These are phyloP conservation scores for Curvularia verruculosa DNA, from an alignment of 2,329 filamentous ascomycete genomes.

Conservation along the genomic window DNA sequence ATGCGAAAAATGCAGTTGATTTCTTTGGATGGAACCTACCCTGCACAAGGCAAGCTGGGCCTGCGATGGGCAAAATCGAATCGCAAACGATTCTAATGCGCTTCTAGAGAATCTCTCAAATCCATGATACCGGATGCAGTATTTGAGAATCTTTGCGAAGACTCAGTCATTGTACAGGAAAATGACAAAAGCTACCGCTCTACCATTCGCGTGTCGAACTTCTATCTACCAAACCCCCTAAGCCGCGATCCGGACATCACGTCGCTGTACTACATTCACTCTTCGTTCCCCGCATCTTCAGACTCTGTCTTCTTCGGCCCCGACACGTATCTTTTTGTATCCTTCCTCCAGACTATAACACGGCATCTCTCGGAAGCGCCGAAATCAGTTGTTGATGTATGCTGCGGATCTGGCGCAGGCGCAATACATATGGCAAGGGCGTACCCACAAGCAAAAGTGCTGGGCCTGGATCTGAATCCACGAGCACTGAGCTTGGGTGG, in stretches of 20 bases:
- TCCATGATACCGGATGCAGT: slow-evolving; percentile 24
- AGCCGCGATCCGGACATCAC: not conserved
- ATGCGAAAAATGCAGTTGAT: slow-evolving; percentile 25
- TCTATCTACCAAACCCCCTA: slow-evolving; percentile 23
- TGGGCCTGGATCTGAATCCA: slow-evolving; percentile 31
- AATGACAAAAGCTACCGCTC: slow-evolving; percentile 21
- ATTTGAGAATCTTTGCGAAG: slow-evolving; percentile 16
- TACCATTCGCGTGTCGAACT: slow-evolving; percentile 29
- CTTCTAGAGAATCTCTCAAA: slow-evolving; percentile 16
- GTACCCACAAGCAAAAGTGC: slow-evolving; percentile 23
- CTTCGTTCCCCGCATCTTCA: slow-evolving; percentile 28
- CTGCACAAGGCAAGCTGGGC: slow-evolving; percentile 21
- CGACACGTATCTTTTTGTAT: slow-evolving; percentile 32
- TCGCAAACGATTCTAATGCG: not conserved
- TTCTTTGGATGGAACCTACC: slow-evolving; percentile 34
- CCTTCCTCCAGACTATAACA: slow-evolving; percentile 21
- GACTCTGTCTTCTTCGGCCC: slow-evolving; percentile 34
- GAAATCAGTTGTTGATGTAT: slow-evolving; percentile 28
- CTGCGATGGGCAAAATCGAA: not conserved
- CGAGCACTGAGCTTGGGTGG: slow-evolving; percentile 24
- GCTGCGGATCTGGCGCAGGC: slow-evolving; percentile 32
- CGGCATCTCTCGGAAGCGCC: slow-evolving; percentile 16
- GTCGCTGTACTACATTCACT: slow-evolving; percentile 32
- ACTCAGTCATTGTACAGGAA: slow-evolving; percentile 13
- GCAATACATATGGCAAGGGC: slow-evolving; percentile 32